phyloP scores from a whole-genome alignment of 192 early-diverging fungal species.

The Podila clonocystis region DNA sequence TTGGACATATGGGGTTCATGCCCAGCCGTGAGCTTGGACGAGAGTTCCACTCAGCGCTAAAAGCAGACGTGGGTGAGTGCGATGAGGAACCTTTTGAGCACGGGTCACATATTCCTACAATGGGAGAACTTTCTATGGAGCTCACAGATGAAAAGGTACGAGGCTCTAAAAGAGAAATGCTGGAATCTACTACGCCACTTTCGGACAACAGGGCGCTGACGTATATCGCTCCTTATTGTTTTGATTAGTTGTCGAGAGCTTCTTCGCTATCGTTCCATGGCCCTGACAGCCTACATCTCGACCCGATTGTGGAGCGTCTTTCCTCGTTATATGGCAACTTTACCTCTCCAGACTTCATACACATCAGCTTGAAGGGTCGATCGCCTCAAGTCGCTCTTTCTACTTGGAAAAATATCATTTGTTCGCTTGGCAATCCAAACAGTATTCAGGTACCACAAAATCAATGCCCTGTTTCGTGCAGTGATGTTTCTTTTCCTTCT shows the following conservation, averaged over 20 bases:
- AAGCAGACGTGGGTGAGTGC: slow-evolving; percentile 25
- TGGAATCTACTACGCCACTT: neutral
- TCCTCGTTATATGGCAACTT: slow-evolving; percentile 58
- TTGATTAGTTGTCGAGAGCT: slow-evolving; percentile 25
- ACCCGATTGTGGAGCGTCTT: slow-evolving; percentile 56
- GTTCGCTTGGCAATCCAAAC: slow-evolving; percentile 79
- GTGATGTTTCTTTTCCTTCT: no score
- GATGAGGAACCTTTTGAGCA: slow-evolving; percentile 34
- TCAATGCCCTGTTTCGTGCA: no score
- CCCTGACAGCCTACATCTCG: slow-evolving; percentile 45
- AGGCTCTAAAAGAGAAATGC: neutral
- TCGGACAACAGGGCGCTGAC: neutral
- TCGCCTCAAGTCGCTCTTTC: slow-evolving; percentile 51
- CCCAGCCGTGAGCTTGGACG: slow-evolving; percentile 19
- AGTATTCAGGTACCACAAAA: slow-evolving; percentile 60
- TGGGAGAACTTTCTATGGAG: slow-evolving; percentile 19
- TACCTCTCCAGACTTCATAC: slow-evolving; percentile 65
- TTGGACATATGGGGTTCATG: slow-evolving; percentile 40
- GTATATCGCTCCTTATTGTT: no score
- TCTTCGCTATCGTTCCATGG: slow-evolving; percentile 49
- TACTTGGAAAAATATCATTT: slow-evolving; percentile 85
- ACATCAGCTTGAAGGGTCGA: slow-evolving; percentile 58
- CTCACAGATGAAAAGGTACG: slow-evolving; percentile 34
- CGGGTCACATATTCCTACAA: slow-evolving; percentile 21
- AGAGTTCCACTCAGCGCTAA: slow-evolving; percentile 7